phyloP scores from a whole-genome alignment of 768 basidiomycete species.

The Russula brevipes region DNA sequence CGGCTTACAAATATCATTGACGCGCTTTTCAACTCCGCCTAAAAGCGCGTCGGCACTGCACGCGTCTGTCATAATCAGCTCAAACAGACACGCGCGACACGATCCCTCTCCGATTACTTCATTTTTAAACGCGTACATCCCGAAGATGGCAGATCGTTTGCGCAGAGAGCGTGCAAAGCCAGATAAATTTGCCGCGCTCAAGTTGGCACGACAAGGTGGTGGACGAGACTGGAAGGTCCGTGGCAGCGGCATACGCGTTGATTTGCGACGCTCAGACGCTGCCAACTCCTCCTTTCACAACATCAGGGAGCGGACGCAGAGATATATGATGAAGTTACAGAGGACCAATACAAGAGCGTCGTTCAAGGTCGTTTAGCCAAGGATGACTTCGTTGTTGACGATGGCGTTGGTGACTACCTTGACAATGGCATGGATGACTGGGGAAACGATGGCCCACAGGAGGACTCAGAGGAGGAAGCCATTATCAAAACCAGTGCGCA shows the following conservation, averaged over 20 bases:
- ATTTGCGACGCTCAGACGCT: slow-evolving; percentile 8
- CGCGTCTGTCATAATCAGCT: slow-evolving; percentile 21
- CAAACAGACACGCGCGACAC: slow-evolving; percentile 2
- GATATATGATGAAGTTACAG: slow-evolving; percentile 86
- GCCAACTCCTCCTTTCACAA: slow-evolving; percentile 25
- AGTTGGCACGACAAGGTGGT: slow-evolving; percentile 36
- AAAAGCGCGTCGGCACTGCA: slow-evolving; percentile 28
- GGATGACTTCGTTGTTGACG: slow-evolving; percentile 96
- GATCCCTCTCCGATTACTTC: background rate
- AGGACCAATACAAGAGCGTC: slow-evolving; percentile 82
- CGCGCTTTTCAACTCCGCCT: slow-evolving; percentile 31
- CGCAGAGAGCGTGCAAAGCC: slow-evolving; percentile 30
- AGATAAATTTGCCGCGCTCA: slow-evolving; percentile 56
- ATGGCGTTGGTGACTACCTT: slow-evolving; percentile 84
- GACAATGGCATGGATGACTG: slow-evolving; percentile 98
- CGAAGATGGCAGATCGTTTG: slow-evolving; percentile 31
- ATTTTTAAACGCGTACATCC: background rate
- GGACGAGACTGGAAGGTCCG: slow-evolving; percentile 53
- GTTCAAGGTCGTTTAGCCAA: slow-evolving; percentile 75
- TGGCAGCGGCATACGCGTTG: slow-evolving; percentile 18
- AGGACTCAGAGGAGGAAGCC: slow-evolving; percentile 32
- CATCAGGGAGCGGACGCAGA: slow-evolving; percentile 51
- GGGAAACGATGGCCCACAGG: slow-evolving; percentile 56
- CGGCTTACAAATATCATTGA: background rate
- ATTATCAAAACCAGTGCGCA: slow-evolving; percentile 32